These are phyloP conservation scores for Huntiella abstrusa DNA, from an alignment of 2,329 filamentous ascomycete species.

Conservation along the genomic window DNA sequence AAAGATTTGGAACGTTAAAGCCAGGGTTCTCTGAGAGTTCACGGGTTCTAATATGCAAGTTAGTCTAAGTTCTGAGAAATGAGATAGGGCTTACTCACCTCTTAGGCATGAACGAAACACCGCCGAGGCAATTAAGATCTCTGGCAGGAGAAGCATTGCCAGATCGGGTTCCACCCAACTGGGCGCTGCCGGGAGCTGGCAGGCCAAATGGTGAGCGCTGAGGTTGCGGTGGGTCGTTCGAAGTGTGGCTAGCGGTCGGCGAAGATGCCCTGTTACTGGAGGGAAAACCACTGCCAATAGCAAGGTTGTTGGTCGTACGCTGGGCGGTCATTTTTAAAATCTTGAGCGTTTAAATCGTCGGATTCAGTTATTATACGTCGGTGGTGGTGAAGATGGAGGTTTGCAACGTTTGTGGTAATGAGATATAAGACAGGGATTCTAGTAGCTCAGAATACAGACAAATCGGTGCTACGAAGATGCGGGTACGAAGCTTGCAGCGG, in stretches of 20 bases:
- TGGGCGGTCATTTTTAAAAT: slow-evolving; percentile 6
- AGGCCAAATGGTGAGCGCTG: slow-evolving; percentile 57
- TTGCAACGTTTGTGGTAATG: too few species aligned
- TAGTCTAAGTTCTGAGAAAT: not conserved
- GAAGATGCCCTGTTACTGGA: slow-evolving; percentile 55
- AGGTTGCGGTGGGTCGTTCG: slow-evolving; percentile 47
- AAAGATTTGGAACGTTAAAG: slow-evolving; percentile 50
- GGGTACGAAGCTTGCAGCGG: slow-evolving; percentile 3
- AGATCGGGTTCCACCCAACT: slow-evolving; percentile 49
- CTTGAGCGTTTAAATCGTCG: not conserved
- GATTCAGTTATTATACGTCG: not conserved
- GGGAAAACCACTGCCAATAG: slow-evolving; percentile 62
- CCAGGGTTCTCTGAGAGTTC: slow-evolving; percentile 84
- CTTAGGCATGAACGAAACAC: slow-evolving; percentile 69
- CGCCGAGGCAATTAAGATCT: slow-evolving; percentile 42
- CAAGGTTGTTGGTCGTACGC: slow-evolving; percentile 24
- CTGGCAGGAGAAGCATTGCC: slow-evolving; percentile 93
- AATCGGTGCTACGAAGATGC: not conserved
- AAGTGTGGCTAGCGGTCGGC: slow-evolving; percentile 62
- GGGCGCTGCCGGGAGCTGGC: slow-evolving; percentile 37
- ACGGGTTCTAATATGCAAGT: slow-evolving; percentile 39
- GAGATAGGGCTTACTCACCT: slow-evolving; percentile 40
- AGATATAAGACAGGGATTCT: not conserved
- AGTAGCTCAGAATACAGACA: slow-evolving; percentile 7
- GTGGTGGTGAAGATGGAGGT: too few species aligned